Evolutionary conservation across 495 filamentous ascomycete genomes (phyloP), one percentile per base, ranked within the genome.

Genomic region (Neurospora sublineolata): DNA sequence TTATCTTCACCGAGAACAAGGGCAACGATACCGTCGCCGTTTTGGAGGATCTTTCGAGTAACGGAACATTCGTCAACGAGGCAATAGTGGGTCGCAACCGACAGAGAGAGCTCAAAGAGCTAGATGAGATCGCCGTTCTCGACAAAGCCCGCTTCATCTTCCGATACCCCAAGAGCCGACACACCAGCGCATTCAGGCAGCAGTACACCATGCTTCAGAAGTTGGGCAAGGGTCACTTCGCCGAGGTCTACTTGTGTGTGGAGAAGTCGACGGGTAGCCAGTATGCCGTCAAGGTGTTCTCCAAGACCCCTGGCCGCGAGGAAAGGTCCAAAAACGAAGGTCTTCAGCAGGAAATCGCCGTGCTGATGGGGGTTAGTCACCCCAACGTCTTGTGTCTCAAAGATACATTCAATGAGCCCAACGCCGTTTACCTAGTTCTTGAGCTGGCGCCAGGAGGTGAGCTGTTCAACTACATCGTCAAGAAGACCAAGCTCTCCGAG

Each of bases 161-260:
- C 82, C 86, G 92, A 30, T 97, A 98, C 74, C 94, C 96, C 18
- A 88, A 88, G 46, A 90, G 86, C 72, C 88, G 92, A 70, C 86
- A 89, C 37, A 88, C 90, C 33, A 93, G 89, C 76, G 89, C 84
- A 3, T 99, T 99, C 83, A 79, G 84, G 38, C 93, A 97, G 74
- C 92, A 97, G 75, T 99, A 95, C 78, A 90, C 87, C 12, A 86
- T 94, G 16, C 85, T 92, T 42, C 89, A 94, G 70, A 92, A 94
- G 79, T 88, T 99, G 16, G 96, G 96, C 71, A 97, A 97, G 79
- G 96, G 96, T 27, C 94, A 97, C 79, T 98, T 98, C 81, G 96
- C 96, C 58, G 93, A 94, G 11, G 96, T 99, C 14, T 96, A 94
- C 77, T 83, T 97, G 1, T 97, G 94, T 74, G 87, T 93, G 2